Conservation (phyloP, 352 stramenopile genomes). For the Pythium vanterpoolii region DNA sequence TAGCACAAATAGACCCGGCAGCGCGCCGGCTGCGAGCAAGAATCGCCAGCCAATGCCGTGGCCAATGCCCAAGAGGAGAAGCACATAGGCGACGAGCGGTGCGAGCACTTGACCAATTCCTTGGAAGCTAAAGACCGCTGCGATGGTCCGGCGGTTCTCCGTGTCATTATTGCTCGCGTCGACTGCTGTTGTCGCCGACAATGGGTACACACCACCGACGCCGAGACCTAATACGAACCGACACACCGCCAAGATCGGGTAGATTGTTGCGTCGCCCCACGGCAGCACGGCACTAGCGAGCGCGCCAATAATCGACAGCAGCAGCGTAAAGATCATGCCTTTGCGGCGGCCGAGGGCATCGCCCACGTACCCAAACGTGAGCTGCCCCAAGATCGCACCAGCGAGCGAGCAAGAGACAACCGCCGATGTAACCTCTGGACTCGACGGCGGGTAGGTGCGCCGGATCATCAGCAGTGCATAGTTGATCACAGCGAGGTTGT, state of each 20-base stretch:
- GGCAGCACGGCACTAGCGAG: constrained; percentile 52
- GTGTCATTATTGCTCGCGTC: constrained; percentile 44
- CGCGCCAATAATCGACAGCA: constrained; percentile 64
- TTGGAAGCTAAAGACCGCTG: constrained; percentile 66
- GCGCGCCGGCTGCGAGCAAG: constrained; percentile 45
- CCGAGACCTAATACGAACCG: constrained; percentile 74
- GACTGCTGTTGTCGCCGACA: constrained; percentile 68
- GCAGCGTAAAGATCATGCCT: constrained; percentile 74
- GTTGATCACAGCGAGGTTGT: constrained; percentile 77
- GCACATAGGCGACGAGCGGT: constrained; percentile 58
- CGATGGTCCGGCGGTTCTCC: constrained; percentile 65
- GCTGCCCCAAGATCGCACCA: constrained; percentile 73
- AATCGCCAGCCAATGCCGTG: constrained; percentile 46
- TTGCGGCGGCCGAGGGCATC: constrained; percentile 60
- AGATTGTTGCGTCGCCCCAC: constrained; percentile 52
- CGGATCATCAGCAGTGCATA: constrained; percentile 35
- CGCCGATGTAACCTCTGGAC: constrained; percentile 50
- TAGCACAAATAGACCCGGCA: constrained; percentile 62
- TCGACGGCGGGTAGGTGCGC: constrained; percentile 47
- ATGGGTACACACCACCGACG: constrained; percentile 77
- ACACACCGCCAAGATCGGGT: constrained; percentile 59
- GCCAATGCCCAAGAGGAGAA: constrained; percentile 37
- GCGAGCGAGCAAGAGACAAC: constrained; percentile 49
- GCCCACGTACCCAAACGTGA: constrained; percentile 80
- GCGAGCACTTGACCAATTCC: constrained; percentile 54